Conservation (phyloP, 2,329 filamentous ascomycete species). For the Apiospora kogelbergensis region DNA sequence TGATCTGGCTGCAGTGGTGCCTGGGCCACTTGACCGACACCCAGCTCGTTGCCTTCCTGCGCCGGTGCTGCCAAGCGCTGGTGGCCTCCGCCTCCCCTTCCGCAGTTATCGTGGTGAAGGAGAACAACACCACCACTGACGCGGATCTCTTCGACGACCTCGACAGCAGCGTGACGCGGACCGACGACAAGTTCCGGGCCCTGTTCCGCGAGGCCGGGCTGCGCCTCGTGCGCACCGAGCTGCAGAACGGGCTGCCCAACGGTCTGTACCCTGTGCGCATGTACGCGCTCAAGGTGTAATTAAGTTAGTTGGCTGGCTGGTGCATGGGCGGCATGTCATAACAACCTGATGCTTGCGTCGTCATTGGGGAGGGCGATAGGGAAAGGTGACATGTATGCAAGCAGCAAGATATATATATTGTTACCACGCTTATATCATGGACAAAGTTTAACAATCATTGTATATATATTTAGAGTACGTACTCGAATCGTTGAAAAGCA, state of each 20-base stretch:
- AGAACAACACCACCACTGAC: conserved; percentile 65
- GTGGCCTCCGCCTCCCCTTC: conserved; percentile 27
- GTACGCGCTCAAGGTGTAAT: conserved; percentile 67
- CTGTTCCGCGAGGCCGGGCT: conserved; percentile 72
- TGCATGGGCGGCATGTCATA: too few species aligned
- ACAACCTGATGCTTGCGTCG: too few species aligned
- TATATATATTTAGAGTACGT: background rate
- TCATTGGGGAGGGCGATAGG: background rate
- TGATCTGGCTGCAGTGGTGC: conserved; percentile 93
- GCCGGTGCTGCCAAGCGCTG: conserved; percentile 52
- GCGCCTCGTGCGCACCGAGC: conserved; percentile 64
- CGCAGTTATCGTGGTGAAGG: conserved; percentile 72
- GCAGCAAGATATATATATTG: background rate
- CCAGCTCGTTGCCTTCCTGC: conserved; percentile 67
- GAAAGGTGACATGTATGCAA: background rate
- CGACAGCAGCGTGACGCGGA: conserved; percentile 77
- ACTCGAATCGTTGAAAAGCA: background rate
- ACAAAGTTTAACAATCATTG: too few species aligned
- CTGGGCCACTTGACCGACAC: conserved; percentile 76
- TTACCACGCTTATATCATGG: too few species aligned
- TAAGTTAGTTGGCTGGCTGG: too few species aligned
- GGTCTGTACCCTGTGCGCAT: conserved; percentile 72
- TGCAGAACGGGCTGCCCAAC: conserved; percentile 56
- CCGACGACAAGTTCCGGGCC: conserved; percentile 66
- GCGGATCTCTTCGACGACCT: conserved; percentile 71